phyloP scores from a whole-genome alignment of 768 basidiomycete species.

The Udeniomyces megalosporus region DNA sequence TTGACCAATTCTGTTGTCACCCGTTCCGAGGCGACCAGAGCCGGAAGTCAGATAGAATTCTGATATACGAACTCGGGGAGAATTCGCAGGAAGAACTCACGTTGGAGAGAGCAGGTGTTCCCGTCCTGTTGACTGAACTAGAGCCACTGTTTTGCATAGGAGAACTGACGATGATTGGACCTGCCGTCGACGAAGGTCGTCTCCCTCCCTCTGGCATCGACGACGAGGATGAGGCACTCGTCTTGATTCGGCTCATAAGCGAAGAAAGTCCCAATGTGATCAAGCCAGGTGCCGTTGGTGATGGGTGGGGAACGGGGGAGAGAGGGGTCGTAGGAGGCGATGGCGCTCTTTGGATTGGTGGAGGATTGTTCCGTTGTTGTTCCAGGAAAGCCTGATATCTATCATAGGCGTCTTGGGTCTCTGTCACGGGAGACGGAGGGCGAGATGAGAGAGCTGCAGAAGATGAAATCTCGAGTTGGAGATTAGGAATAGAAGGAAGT shows the following conservation, averaged over 20 bases:
- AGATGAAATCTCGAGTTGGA: not conserved
- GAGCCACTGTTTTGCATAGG: too few relatives aligned
- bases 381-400: conserved; percentile 60
- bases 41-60: not conserved
- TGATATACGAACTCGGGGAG: not conserved
- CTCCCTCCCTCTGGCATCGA: too few relatives aligned
- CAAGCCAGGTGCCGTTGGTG: conserved; percentile 26
- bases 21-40: conserved; percentile 14
- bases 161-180: too few relatives aligned
- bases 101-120: conserved; percentile 50
- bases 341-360: conserved; percentile 30
- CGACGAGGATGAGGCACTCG: not conserved
- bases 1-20: conserved; percentile 87
- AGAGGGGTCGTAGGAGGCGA: conserved; percentile 18
- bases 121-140: not conserved
- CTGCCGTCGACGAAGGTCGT: too few relatives aligned
- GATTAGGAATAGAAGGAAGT: not conserved
- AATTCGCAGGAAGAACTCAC: conserved; percentile 32
- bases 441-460: not conserved
- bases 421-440: conserved; percentile 15
- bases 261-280: conserved; percentile 1
- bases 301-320: conserved; percentile 28
- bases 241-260: conserved; percentile 9
- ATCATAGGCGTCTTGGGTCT: conserved; percentile 60
- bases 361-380: conserved; percentile 6